phyloP scores from a whole-genome alignment of 768 basidiomycete genomes.

The Russula virescens region DNA sequence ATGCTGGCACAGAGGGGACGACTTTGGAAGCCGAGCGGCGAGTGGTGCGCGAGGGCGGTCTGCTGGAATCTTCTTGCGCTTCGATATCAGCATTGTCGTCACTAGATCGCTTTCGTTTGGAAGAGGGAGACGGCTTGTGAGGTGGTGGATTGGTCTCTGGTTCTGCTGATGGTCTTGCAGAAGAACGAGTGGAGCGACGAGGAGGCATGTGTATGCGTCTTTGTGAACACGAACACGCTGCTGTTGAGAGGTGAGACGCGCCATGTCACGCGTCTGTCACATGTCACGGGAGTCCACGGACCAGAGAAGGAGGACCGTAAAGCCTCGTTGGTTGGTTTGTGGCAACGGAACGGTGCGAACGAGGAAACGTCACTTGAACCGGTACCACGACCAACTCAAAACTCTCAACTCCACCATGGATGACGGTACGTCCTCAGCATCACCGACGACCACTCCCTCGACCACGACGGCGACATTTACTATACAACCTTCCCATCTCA shows the following conservation, averaged over 20 bases:
- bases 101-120: conserved; percentile 21
- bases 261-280: conserved; percentile 22
- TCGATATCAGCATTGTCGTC: conserved; percentile 5
- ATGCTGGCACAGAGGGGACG: background rate
- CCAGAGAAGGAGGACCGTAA: background rate
- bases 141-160: background rate
- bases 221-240: no score
- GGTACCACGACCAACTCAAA: conserved; percentile 25
- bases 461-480: conserved; percentile 42
- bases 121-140: background rate
- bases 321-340: no score
- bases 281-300: conserved; percentile 1
- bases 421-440: conserved; percentile 83
- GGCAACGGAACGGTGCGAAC: no score
- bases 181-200: conserved; percentile 24
- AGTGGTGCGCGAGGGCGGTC: conserved; percentile 16
- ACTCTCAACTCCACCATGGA: conserved; percentile 38
- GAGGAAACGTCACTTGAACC: conserved; percentile 14
- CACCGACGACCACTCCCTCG: conserved; percentile 53
- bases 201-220: conserved; percentile 20
- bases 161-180: conserved; percentile 13
- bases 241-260: conserved; percentile 14
- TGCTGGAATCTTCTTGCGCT: conserved; percentile 7
- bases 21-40: conserved; percentile 15
- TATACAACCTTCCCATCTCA: conserved; percentile 20